Evolutionary conservation across 225 moss, liverwort and hornwort genomes (phyloP).

Genomic region (Ulota crispa): DNA sequence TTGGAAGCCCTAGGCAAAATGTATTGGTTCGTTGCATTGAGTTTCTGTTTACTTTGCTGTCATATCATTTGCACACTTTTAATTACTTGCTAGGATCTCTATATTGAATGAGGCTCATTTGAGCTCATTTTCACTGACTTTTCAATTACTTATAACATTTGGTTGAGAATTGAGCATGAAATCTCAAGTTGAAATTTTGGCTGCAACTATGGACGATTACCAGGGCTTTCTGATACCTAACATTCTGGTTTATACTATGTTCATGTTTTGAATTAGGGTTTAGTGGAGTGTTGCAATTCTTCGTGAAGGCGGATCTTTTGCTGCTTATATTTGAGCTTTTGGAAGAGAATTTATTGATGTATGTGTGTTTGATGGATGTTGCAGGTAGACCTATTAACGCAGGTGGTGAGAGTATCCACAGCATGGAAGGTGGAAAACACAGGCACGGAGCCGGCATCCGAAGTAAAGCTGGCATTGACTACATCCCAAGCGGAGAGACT

Average conservation of each 20-base stretch:
- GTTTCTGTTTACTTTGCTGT: neutral
- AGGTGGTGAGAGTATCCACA: constrained; percentile 68
- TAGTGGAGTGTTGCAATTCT: neutral
- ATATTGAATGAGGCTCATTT: neutral
- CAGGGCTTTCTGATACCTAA: neutral
- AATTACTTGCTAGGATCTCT: neutral
- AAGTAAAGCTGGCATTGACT: constrained; percentile 61
- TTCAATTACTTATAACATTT: neutral
- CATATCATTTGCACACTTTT: no score
- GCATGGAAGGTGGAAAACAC: constrained; percentile 73
- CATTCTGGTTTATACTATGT: neutral
- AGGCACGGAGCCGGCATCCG: constrained; percentile 52
- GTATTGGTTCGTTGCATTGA: no score
- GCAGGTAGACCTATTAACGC: constrained; percentile 79
- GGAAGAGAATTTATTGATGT: constrained; percentile 2
- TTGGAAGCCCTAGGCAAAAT: neutral
- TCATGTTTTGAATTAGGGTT: neutral
- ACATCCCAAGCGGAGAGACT: constrained; percentile 52
- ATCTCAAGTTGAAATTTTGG: neutral
- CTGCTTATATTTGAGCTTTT: neutral
- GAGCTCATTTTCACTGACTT: neutral
- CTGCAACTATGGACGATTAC: neutral
- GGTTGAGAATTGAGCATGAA: neutral
- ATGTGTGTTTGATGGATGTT: constrained; percentile 7
- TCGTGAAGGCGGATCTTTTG: neutral